Percentiles rank a stretch among this genome's conserved stretches.
These are phyloP conservation scores for Thermochaetoides dissita DNA, from an alignment of 2,329 filamentous ascomycete species.

Conservation along the genomic window DNA sequence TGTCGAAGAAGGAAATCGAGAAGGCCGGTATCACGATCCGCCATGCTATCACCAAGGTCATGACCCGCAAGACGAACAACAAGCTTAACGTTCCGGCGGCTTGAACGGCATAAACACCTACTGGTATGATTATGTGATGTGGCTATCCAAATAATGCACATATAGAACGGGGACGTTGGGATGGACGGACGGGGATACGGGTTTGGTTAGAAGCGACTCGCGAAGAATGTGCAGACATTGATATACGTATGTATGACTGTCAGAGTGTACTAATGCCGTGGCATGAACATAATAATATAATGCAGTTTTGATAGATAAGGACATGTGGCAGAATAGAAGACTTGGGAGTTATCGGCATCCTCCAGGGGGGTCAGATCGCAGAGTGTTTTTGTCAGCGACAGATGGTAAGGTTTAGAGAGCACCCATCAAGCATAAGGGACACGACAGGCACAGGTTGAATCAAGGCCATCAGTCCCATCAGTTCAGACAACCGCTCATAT, in stretches of 20 bases:
- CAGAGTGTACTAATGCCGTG: neutral
- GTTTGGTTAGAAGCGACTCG: neutral
- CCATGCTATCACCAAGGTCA: conserved; percentile 86
- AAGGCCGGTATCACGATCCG: conserved; percentile 79
- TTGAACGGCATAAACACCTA: neutral
- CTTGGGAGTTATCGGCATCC: too few species aligned
- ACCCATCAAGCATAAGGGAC: too few species aligned
- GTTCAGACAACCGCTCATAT: too few species aligned
- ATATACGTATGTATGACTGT: neutral
- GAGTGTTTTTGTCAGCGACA: too few species aligned
- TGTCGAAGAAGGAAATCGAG: conserved; percentile 90
- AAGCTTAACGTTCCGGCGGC: conserved; percentile 25
- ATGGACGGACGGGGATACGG: neutral
- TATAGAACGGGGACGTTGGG: neutral
- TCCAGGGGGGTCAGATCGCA: too few species aligned
- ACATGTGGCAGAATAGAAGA: too few species aligned
- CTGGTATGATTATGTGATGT: neutral
- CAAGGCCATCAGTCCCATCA: too few species aligned
- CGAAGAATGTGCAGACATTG: conserved; percentile 1
- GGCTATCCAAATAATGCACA: neutral
- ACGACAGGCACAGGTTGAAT: too few species aligned
- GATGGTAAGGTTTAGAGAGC: too few species aligned
- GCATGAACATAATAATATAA: conserved; percentile 2
- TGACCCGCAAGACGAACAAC: conserved; percentile 49
- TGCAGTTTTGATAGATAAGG: neutral